Conservation (phyloP, 805 yeast species). For the Metschnikowia gelsemii region DNA sequence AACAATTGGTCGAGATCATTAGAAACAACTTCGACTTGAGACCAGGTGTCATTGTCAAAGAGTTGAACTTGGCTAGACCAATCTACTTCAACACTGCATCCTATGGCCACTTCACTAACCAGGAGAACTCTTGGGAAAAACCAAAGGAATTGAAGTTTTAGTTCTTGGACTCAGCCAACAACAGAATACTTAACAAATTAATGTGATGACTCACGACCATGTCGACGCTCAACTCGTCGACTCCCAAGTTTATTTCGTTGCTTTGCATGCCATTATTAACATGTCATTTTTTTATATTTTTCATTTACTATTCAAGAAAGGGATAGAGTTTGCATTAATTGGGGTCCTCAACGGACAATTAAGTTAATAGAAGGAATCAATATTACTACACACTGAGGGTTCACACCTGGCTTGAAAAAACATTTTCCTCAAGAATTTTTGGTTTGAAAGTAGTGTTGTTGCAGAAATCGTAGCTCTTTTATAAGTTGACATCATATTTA, state of each 20-base stretch:
- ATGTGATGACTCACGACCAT: conserved; percentile 42
- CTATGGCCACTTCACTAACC: conserved; percentile 99
- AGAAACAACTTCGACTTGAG: conserved; percentile 95
- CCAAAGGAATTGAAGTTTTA: conserved; percentile 76
- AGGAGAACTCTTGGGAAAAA: conserved; percentile 97
- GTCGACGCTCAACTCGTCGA: conserved; percentile 51
- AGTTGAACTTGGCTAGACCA: conserved; percentile 97
- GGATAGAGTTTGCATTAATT: conserved; percentile 39
- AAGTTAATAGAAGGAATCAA: conserved; percentile 20
- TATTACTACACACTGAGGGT: too few relatives aligned
- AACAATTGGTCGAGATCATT: conserved; percentile 88
- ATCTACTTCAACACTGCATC: conserved; percentile 98
- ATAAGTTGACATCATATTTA: too few relatives aligned
- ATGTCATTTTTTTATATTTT: conserved; percentile 19
- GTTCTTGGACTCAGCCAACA: conserved; percentile 15
- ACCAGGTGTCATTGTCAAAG: conserved; percentile 98
- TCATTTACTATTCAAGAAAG: conserved; percentile 24
- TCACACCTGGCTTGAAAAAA: too few relatives aligned
- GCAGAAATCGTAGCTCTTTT: too few relatives aligned
- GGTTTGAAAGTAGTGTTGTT: too few relatives aligned
- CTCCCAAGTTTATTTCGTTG: conserved; percentile 22
- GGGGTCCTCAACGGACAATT: conserved; percentile 53
- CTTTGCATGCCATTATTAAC: conserved; percentile 12
- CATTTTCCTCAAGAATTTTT: too few relatives aligned
- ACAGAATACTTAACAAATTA: conserved; percentile 24